A percentile compares a stretch with the other conserved stretches of the same genome.
These are phyloP conservation scores for Amylocarpus encephaloides DNA, from an alignment of 2,329 filamentous ascomycete species.

Conservation along the genomic window DNA sequence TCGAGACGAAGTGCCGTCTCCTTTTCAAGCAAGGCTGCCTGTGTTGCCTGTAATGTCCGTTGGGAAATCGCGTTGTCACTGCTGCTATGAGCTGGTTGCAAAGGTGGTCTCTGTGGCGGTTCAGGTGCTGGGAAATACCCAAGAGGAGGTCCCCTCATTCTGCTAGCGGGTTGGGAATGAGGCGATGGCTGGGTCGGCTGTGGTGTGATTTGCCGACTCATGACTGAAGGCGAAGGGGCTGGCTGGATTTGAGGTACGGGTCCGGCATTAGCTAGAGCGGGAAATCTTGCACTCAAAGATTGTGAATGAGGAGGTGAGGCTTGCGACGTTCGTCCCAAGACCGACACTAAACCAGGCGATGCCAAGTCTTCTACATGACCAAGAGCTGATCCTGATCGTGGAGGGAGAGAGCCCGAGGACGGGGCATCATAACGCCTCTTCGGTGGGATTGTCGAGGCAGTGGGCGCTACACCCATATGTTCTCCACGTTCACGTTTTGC, in stretches of 20 bases:
- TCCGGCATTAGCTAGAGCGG: conserved; percentile 30
- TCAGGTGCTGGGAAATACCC: conserved; percentile 26
- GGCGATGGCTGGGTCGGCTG: conserved; percentile 21
- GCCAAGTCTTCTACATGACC: conserved; percentile 39
- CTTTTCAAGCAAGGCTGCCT: conserved; percentile 28
- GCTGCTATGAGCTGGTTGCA: conserved; percentile 12
- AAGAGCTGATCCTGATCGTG: conserved; percentile 43
- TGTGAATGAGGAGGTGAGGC: conserved; percentile 24
- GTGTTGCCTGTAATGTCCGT: conserved; percentile 24
- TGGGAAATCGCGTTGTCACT: conserved; percentile 19
- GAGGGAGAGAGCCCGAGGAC: conserved; percentile 28
- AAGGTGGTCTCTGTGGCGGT: conserved; percentile 20
- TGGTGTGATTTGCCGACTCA: conserved; percentile 24
- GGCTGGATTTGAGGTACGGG: conserved; percentile 27
- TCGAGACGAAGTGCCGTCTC: conserved; percentile 25
- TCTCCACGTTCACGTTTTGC: conserved; percentile 49
- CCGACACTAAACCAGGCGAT: conserved; percentile 14
- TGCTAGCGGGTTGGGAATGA: conserved; percentile 16
- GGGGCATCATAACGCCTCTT: conserved; percentile 47
- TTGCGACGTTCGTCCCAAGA: conserved; percentile 24
- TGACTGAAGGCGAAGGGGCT: conserved; percentile 19
- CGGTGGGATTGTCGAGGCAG: conserved; percentile 43
- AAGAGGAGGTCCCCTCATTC: conserved; percentile 25
- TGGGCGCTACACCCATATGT: conserved; percentile 52
- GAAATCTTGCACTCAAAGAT: conserved; percentile 25